These are phyloP conservation scores for Abrus precatorius DNA, from an alignment of 306 rosid genomes.

Conservation along the genomic window DNA sequence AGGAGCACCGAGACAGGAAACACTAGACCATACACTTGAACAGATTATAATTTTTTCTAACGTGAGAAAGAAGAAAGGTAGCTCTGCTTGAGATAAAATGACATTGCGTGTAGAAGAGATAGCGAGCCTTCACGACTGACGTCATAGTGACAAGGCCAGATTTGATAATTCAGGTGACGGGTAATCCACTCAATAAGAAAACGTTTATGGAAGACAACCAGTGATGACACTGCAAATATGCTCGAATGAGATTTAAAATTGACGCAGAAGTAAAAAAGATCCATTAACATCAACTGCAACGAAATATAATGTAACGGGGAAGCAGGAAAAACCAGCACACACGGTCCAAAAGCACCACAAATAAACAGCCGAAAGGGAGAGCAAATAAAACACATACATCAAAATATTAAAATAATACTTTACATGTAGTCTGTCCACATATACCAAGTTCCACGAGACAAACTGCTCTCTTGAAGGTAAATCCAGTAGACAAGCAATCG, in stretches of 20 bases:
- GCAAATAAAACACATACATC: conserved; percentile 13
- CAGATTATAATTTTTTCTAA: not conserved
- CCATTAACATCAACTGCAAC: not conserved
- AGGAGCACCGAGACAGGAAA: not conserved
- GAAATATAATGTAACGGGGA: not conserved
- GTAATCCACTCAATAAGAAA: not conserved
- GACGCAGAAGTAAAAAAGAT: not conserved
- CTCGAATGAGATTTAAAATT: not conserved
- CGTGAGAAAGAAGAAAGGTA: not conserved
- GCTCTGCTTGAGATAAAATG: not conserved
- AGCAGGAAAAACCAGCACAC: not conserved
- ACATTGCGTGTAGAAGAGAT: not conserved
- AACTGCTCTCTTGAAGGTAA: conserved; percentile 30
- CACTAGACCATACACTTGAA: not conserved
- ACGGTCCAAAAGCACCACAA: not conserved
- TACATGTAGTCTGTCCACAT: conserved; percentile 1
- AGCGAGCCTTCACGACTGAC: not conserved
- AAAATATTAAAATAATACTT: conserved; percentile 6
- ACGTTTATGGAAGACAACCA: not conserved
- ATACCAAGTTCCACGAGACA: conserved; percentile 26
- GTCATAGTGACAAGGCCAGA: too few relatives aligned
- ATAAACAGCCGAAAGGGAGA: not conserved
- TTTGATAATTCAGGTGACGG: too few relatives aligned
- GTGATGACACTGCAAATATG: not conserved
- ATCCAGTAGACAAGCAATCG: conserved; percentile 33